Percentiles rank a stretch among this genome's conserved stretches.
Conservation (phyloP, 176 grass and related monocot genomes). For the Bromus sterilis region DNA sequence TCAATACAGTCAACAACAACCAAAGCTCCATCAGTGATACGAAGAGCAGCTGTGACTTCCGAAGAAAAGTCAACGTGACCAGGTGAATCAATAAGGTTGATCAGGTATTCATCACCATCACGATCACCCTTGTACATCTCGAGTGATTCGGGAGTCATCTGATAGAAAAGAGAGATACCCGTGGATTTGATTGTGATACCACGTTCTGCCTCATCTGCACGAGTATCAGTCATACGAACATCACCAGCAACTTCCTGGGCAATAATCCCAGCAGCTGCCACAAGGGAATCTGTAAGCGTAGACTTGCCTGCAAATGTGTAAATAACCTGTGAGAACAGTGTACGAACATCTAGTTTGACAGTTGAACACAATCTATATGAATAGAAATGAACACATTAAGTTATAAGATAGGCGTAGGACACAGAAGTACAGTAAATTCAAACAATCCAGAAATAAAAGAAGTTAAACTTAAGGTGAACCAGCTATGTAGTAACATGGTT, state of each 20-base stretch:
- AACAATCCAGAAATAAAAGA: neutral
- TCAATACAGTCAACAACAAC: conserved; percentile 74
- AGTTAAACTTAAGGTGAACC: neutral
- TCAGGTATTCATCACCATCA: conserved; percentile 53
- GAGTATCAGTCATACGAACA: conserved; percentile 74
- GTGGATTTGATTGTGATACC: conserved; percentile 80
- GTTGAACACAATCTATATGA: neutral
- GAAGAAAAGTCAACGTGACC: conserved; percentile 69
- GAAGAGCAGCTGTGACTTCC: conserved; percentile 59
- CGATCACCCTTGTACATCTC: conserved; percentile 53
- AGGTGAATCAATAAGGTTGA: conserved; percentile 71
- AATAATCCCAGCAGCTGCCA: conserved; percentile 78
- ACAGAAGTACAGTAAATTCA: neutral
- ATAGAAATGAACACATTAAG: neutral
- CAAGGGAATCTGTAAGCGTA: conserved; percentile 69
- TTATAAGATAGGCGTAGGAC: neutral
- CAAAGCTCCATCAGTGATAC: conserved; percentile 68
- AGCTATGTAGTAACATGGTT: neutral
- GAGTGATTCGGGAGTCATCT: conserved; percentile 52
- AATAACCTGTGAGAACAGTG: neutral
- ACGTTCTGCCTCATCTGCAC: conserved; percentile 67
- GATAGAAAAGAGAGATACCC: conserved; percentile 65
- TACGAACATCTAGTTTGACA: neutral
- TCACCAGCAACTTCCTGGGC: conserved; percentile 79
- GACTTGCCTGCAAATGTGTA: conserved; percentile 50